Base-by-base conservation (phyloP, 495 filamentous ascomycete species). In the Penicillium verhagenii region DNA sequence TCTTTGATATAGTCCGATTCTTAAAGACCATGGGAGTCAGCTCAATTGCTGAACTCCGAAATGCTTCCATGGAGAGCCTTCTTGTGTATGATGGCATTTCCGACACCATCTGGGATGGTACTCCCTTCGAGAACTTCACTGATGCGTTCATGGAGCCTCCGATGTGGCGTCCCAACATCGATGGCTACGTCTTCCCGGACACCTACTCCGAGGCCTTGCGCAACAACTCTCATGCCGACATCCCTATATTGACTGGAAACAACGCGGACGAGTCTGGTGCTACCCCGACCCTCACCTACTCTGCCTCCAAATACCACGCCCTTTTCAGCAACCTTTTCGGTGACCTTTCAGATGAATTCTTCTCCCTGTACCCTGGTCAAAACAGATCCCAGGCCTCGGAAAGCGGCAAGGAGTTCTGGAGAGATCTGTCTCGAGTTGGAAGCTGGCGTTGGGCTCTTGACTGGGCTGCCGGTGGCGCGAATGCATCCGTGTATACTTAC, bases 161-260 rank as follows among this genome's bases (percentile, higher is more conserved):
- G 3, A 16, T 49, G 45, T 61, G 58, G 58, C 53, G 58, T 14
- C 58, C 58, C 13, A 44, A 44, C 37, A 50, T 61, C 21, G 58
- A 61, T 24, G 58, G 58, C 37, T 61, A 56, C 20, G 58, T 61
- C 6, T 26, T 61, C 6, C 38, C 38, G 2, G 23, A 61, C 20
- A 29, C n/a, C 23, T 61, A 61, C 23, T 44, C 31, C n/a, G 24
- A 61, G n/a, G 13, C 53, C 7, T 40, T 61, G 0, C 8, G 18
- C 1, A 35, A 46, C 19, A 47, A 54, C 9, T 45, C 43, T 26
- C 54, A 61, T 43, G 50, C 54, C 13, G 46, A 61, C 29, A 29
- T 61, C n/a, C 58, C 58, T 23, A 57, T 61, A 18, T 19, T 61
- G 11, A 61, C 58, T 13, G 58, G 58, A 11, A 57, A 57, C 46